Evolutionary conservation across 164 flowering plant genomes (phyloP).

Genomic region (Nymphaea colorata): DNA sequence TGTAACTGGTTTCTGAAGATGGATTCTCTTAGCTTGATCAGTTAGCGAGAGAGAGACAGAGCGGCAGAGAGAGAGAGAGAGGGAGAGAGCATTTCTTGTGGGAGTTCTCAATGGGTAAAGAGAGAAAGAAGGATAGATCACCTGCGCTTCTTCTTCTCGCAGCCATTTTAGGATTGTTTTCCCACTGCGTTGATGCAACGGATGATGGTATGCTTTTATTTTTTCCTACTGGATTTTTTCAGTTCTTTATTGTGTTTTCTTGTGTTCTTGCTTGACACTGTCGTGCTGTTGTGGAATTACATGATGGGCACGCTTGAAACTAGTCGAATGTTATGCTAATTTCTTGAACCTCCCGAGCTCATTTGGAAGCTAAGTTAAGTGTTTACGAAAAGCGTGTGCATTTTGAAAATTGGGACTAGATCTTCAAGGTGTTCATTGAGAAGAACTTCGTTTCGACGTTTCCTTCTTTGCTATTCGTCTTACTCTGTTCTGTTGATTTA

Average conservation of each 20-base stretch:
- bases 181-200: not conserved
- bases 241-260: not conserved
- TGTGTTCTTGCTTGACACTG: not conserved
- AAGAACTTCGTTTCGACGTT: too few species aligned
- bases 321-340: not conserved
- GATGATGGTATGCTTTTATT: not conserved
- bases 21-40: not conserved
- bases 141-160: not conserved
- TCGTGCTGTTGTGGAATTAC: not conserved
- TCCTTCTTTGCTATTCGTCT: too few species aligned
- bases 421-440: not conserved
- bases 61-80: too few species aligned
- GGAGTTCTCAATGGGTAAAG: not conserved
- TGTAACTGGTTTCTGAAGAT: not conserved
- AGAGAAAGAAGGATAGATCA: not conserved
- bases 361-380: too few species aligned
- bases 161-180: not conserved
- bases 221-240: not conserved
- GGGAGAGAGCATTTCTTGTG: not conserved
- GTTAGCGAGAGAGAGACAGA: not conserved
- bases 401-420: not conserved
- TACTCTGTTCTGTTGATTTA: too few species aligned
- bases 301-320: not conserved
- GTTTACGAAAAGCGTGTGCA: not conserved
- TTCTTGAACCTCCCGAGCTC: not conserved